phyloP scores from a whole-genome alignment of 2,329 filamentous ascomycete genomes.

The Didymella keratinophila region DNA sequence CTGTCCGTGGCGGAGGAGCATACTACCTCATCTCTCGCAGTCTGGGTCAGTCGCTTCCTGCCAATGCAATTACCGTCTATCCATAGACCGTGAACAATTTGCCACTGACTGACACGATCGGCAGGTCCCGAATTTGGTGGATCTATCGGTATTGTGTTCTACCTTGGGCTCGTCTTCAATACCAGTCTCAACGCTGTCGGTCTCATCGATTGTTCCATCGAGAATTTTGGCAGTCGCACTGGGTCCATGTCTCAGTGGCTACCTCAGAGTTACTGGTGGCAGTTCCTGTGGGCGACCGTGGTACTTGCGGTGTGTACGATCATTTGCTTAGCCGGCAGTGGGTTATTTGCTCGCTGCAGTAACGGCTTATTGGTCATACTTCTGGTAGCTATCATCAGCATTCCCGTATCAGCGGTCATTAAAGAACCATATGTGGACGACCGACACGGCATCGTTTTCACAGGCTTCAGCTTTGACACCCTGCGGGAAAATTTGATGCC shows the following conservation, averaged over 20 bases:
- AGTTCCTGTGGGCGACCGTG: constrained; percentile 77
- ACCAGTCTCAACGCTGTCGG: constrained; percentile 88
- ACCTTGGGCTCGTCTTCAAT: constrained; percentile 83
- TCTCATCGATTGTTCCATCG: constrained; percentile 79
- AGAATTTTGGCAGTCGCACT: constrained; percentile 71
- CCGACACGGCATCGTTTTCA: constrained; percentile 74
- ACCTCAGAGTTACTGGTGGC: constrained; percentile 76
- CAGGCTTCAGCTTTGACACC: constrained; percentile 75
- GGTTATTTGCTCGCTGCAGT: constrained; percentile 80
- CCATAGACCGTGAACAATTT: neutral
- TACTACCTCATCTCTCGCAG: constrained; percentile 90
- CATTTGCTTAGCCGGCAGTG: constrained; percentile 80
- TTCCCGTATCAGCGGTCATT: constrained; percentile 78
- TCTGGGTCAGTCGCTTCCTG: constrained; percentile 49
- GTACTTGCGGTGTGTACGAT: constrained; percentile 75
- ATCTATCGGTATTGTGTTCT: constrained; percentile 87
- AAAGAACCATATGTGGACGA: constrained; percentile 71
- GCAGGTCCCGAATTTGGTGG: constrained; percentile 84
- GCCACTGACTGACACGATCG: neutral
- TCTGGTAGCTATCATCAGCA: constrained; percentile 77
- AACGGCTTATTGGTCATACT: constrained; percentile 77
- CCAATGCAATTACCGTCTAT: too few species aligned
- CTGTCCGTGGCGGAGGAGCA: constrained; percentile 84
- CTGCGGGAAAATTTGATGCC: constrained; percentile 78
- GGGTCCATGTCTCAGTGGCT: constrained; percentile 68